Evolutionary conservation across 192 early-diverging fungal genomes (phyloP).

Genomic region (Pecoramyces ruminantium): DNA sequence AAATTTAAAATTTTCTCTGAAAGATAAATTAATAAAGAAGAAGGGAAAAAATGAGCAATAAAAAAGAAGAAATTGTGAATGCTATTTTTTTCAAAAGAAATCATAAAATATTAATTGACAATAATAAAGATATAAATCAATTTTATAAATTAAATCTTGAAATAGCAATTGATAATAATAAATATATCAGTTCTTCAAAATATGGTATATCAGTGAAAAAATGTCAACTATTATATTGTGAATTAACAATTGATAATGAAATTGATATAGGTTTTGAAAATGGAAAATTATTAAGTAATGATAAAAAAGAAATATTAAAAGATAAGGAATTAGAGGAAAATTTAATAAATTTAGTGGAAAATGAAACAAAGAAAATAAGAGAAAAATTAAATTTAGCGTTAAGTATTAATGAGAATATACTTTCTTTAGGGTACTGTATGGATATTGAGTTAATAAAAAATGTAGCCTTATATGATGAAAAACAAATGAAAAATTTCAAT

Average conservation of each 20-base stretch:
- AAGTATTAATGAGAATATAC: neutral
- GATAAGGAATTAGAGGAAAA: neutral
- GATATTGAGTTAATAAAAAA: neutral
- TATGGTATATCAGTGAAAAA: neutral
- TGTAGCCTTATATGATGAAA: neutral
- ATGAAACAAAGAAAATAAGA: neutral
- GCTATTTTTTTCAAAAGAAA: neutral
- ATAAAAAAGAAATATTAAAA: neutral
- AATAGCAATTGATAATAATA: neutral
- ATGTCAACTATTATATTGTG: neutral
- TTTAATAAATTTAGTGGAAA: neutral
- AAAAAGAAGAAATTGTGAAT: neutral
- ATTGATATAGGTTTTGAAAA: neutral
- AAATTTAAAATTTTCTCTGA: too few relatives aligned
- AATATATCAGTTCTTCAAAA: neutral
- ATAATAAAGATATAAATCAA: neutral
- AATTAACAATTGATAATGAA: neutral
- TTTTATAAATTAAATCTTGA: neutral
- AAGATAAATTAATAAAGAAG: too few relatives aligned
- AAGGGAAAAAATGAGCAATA: too few relatives aligned
- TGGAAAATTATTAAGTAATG: neutral
- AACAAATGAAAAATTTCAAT: neutral
- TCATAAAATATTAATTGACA: neutral
- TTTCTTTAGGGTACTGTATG: neutral
- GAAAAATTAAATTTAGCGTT: neutral